Base-by-base conservation (phyloP, 768 basidiomycete species). In the Boletales sp. region DNA sequence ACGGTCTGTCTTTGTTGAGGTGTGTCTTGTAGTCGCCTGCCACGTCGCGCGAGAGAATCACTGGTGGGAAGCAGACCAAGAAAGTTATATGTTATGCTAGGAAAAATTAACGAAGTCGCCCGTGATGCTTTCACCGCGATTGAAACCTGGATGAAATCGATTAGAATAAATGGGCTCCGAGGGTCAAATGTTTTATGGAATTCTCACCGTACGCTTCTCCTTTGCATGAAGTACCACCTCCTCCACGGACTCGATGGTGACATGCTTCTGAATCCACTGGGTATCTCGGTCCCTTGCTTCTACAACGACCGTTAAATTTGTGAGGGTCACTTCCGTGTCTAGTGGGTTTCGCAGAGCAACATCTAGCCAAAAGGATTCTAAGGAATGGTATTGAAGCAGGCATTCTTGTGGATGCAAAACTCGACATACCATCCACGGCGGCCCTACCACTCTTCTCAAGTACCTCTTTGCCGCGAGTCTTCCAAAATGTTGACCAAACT, bases 291-390 rank as follows among this genome's bases (percentile, higher is more conserved):
- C 52, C 31, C 56, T 62, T 2, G 69, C 63, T 48, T 79, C 79
- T 6, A 87, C 74, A 5, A 72, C 50, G 9, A 89, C 64, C 0
- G 84, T 81, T 46, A 91, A 53, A 50, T 84, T 75, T 0, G 81
- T 74, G 19, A 93, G 61, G 44, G 75, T 81, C n/a, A 93, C 74
- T 45, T 89, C 88, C 7, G 85, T 74, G 52, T 87, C 78, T 37
- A 93, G 66, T 15, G 89, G 88, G 62, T 93, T 93, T 41, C 69
- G 74, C 51, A 93, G 43, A 6, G 73, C 74, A 21, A 93, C 56
- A 55, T 92, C 88, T 35, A 91, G 72, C 83, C 84, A 90, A 57
- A 92, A 90, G 2, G 71, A 66, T 66, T 92, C 90, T 92, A 42
- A 40, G 15, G 17, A 52, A 19, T 52, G 27, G 18, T 36, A 15